Evolutionary conservation across 2,329 filamentous ascomycete species (phyloP), one percentile per base, ranked within the genome.

Genomic region (Xylariaceae sp.): DNA sequence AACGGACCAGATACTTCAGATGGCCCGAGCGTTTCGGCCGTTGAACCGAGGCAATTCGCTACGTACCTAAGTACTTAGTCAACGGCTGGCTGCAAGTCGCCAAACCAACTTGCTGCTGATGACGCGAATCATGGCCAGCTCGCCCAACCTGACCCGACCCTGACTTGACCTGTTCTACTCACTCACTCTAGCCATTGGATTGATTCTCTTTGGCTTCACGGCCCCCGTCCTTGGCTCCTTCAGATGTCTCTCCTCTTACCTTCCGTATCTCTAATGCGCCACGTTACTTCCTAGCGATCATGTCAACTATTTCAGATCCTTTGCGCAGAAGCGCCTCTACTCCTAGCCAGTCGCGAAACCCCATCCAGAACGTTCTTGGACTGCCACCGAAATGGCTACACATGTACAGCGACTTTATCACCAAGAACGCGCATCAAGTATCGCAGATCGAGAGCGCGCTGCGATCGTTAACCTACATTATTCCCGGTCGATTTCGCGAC

Each of bases 401-500:
- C 50, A 77, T 81, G 68, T 95, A 95, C 66, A 81, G 83, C 57
- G 84, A 93, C 51, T 96, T 97, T 68, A 91, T 98, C 70, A 86
- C 87, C 48, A 93, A 91, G 69, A 98, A 98, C 64, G 83, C 89
- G 47, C 85, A 89, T 59, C 89, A 94, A 45, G 89, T 98, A 39
- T 88, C 89, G 37, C 90, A 95, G 69, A 91, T 98, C 49, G 93
- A 98, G 71, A 94, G 88, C 49, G 89, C 89, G 12, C 71, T 98
- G 59, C 82, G 93, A 30, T 95, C 89, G 19, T 69, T 98, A 51
- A 96, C 91, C 36, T 98, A 98, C 64, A 89, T 98, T 51, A 93
- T 97, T 37, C 93, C 91, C 43, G 90, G 87, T 43, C 86, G 87
- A 40, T 91, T 91, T 57, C 81, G 87, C 55, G 91, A 97, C 66